Base-by-base conservation (phyloP, 1,284 basidiomycete genomes). In the Stygiomarasmius scandens region DNA sequence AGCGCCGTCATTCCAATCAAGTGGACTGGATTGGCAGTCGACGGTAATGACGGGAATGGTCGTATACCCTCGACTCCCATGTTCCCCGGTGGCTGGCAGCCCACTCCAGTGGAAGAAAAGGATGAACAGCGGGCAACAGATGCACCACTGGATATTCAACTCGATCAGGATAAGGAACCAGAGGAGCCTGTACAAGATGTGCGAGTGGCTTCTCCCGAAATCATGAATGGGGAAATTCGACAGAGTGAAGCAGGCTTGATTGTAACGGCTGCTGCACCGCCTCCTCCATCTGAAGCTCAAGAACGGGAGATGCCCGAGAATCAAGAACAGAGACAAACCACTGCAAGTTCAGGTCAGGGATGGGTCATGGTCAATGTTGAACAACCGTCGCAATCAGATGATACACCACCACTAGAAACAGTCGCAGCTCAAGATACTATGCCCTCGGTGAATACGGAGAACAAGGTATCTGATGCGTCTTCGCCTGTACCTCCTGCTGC, bases 331-430 rank as follows among this genome's bases (percentile, higher is more conserved):
- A 19, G 49, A 16, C 1, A 12, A 2, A 65, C 66, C 23, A 16
- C 38, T 41, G 38, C 16, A 41, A 64, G 66, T 36, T 52, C 54
- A 14, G 71, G 74, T 20, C 67, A 81, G 71, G 81, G 86, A 54
- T 88, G 86, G 86, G 86, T 88, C 3, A 69, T 89, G 49, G 81
- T 88, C 45, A 86, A 87, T 59, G 78, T 88, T 25, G 84, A 86
- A 59, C 76, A 77, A 32, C 67, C 60, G 67, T 64, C 55, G 5
- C 29, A 5, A 65, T 66, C 56, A 59, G 61, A 62, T 69, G 64
- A 61, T 68, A 51, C 54, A 52, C 67, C 46, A 10, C 25, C 45
- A 11, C 20, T 45, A 47, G 41, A 44, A 29, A n/a, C 41, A 34
- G 25, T 25, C 41, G 27, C 14, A 19, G 19, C 2, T n/a, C 16